Percentiles rank a stretch among this genome's conserved stretches.
These are phyloP conservation scores for Leccinum angustisporum DNA, from an alignment of 1,284 basidiomycete genomes.

Conservation along the genomic window DNA sequence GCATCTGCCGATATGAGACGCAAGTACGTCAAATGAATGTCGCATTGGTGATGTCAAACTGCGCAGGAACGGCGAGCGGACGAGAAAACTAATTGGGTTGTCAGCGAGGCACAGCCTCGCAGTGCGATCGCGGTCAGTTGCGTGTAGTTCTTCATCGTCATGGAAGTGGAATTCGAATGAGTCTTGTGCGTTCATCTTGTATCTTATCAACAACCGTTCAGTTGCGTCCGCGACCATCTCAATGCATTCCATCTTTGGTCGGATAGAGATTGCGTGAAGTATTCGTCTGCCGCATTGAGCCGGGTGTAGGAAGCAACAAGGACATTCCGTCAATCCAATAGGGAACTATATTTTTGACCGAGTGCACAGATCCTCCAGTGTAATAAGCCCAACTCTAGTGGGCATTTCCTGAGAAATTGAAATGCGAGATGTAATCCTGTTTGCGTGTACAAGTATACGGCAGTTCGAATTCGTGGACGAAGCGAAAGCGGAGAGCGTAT, in stretches of 20 bases:
- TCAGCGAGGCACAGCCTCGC: no score
- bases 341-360: constrained; percentile 72
- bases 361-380: constrained; percentile 84
- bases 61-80: no score
- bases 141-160: constrained; percentile 54
- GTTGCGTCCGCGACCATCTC: constrained; percentile 79
- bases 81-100: no score
- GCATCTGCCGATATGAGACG: no score
- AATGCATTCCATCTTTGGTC: constrained; percentile 66
- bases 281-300: constrained; percentile 63
- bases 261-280: constrained; percentile 66
- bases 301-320: constrained; percentile 66
- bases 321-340: constrained; percentile 60
- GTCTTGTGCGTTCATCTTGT: constrained; percentile 74
- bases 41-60: no score
- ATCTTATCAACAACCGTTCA: constrained; percentile 29
- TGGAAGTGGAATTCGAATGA: constrained; percentile 62
- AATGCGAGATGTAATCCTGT: constrained; percentile 84
- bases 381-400: constrained; percentile 66
- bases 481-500: constrained; percentile 80
- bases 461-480: no score
- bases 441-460: constrained; percentile 73
- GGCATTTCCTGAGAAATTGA: constrained; percentile 60
- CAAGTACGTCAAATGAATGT: no score
- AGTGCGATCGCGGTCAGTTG: no score